A percentile compares a stretch with the other conserved stretches of the same genome.
Conservation (phyloP, 148 eudicot species). For the Linanthus parryae region DNA sequence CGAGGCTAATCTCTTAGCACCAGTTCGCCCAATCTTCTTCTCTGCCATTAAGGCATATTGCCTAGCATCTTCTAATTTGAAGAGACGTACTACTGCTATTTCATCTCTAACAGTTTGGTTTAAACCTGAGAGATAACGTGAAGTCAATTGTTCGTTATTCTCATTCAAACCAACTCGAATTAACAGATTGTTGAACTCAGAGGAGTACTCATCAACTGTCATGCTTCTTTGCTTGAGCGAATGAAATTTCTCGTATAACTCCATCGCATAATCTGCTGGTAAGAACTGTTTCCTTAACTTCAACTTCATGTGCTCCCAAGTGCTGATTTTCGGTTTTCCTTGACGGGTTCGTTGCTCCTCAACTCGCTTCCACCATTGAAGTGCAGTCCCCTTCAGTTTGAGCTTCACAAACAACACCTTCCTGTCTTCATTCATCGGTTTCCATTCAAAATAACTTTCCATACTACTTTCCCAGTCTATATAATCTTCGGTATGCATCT, state of each 20-base stretch:
- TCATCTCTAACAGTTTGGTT: slow-evolving; percentile 1
- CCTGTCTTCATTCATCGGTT: background rate
- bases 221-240: background rate
- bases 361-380: background rate
- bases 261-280: background rate
- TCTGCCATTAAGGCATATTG: background rate
- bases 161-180: background rate
- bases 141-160: background rate
- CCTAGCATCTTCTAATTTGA: background rate
- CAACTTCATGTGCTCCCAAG: background rate
- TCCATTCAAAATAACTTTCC: background rate
- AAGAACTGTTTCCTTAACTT: background rate
- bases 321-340: background rate
- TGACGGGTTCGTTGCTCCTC: background rate
- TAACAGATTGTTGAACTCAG: background rate
- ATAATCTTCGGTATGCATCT: background rate
- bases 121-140: background rate
- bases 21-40: background rate
- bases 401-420: background rate
- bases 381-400: background rate
- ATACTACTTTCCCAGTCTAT: no score
- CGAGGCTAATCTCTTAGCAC: background rate
- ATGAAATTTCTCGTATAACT: background rate
- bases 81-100: background rate
- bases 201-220: background rate